These are phyloP conservation scores for Solanum medicagineum DNA, from an alignment of 257 asterid genomes.

Conservation along the genomic window DNA sequence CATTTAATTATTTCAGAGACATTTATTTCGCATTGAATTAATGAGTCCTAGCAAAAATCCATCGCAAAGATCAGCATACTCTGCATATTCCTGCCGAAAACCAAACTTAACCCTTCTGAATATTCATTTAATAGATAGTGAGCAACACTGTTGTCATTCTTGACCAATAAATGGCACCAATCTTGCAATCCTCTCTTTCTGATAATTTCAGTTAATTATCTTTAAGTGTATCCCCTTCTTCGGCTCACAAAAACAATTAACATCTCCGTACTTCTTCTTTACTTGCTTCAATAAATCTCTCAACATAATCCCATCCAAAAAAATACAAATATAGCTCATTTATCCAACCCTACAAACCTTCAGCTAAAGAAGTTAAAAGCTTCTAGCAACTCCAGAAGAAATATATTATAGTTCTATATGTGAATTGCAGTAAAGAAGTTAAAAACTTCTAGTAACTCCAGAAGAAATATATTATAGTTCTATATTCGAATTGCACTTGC, in stretches of 20 bases:
- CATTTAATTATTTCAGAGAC: neutral
- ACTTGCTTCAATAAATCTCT: neutral
- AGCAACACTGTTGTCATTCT: neutral
- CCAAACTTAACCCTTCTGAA: neutral
- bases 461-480: neutral
- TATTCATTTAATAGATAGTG: neutral
- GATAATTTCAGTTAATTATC: neutral
- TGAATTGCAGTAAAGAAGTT: neutral
- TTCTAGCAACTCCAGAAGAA: neutral
- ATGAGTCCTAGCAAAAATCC: neutral
- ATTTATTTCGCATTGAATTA: neutral
- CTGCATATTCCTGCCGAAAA: neutral
- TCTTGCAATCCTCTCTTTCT: neutral
- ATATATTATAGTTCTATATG: neutral
- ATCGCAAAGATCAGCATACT: neutral
- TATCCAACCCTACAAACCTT: neutral
- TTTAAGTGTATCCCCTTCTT: neutral
- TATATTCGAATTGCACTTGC: neutral
- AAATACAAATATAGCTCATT: neutral
- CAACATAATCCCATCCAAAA: neutral
- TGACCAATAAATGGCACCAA: neutral
- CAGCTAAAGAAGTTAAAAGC: neutral
- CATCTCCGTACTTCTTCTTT: neutral
- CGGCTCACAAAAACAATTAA: neutral
- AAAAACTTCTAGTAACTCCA: neutral